A percentile compares a stretch with the other conserved stretches of the same genome.
Evolutionary conservation across 1,284 basidiomycete genomes (phyloP).

Genomic region (Ceratobasidium sp.): DNA sequence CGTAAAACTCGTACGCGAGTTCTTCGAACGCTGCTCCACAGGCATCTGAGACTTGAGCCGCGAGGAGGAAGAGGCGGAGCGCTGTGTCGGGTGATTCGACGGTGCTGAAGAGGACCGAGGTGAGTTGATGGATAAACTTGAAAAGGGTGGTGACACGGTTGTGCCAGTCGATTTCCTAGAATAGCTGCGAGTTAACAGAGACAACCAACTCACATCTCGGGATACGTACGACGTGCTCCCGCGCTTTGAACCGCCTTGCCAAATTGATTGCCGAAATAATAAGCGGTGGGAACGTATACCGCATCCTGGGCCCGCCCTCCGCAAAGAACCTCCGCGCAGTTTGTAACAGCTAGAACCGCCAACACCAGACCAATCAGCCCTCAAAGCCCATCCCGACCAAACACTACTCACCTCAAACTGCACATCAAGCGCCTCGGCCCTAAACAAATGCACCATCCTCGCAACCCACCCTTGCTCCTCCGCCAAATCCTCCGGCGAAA

Average conservation of each 20-base stretch:
- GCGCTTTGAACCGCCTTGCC: conserved; percentile 87
- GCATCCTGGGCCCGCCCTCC: conserved; percentile 92
- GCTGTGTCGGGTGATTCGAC: conserved; percentile 93
- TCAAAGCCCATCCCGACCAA: neutral
- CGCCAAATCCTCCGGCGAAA: conserved; percentile 88
- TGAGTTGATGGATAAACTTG: conserved; percentile 93
- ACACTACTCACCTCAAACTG: conserved; percentile 83
- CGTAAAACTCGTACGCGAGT: conserved; percentile 94
- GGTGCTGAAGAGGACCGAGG: conserved; percentile 89
- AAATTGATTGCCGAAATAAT: conserved; percentile 93
- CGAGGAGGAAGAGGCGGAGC: conserved; percentile 92
- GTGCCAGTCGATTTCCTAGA: conserved; percentile 86
- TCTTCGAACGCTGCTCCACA: conserved; percentile 85
- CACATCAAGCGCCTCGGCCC: conserved; percentile 82
- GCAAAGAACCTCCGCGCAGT: conserved; percentile 89
- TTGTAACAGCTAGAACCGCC: conserved; percentile 78
- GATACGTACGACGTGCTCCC: conserved; percentile 61
- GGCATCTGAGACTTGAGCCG: conserved; percentile 92
- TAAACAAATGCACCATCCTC: conserved; percentile 94
- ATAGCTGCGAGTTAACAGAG: conserved; percentile 2
- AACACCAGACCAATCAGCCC: conserved; percentile 26
- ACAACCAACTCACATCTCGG: conserved; percentile 60
- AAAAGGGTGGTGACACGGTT: conserved; percentile 84
- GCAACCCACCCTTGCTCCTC: conserved; percentile 99
- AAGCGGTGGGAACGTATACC: conserved; percentile 93